phyloP scores from a whole-genome alignment of 1,284 basidiomycete species.

The Ganoderma resinaceum region DNA sequence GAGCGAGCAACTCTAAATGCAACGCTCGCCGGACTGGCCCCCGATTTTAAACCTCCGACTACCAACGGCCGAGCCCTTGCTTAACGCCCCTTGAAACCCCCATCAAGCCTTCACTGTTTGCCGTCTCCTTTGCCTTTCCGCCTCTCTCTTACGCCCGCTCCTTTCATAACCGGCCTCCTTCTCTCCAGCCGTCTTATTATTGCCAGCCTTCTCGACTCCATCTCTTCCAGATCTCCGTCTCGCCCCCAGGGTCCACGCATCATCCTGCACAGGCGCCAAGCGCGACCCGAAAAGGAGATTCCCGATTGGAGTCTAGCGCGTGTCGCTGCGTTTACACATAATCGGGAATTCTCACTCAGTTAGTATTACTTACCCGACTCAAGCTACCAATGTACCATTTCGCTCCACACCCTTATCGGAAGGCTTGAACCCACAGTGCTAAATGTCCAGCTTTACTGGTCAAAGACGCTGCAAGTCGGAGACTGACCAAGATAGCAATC shows the following conservation, averaged over 20 bases:
- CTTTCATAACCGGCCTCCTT: constrained; percentile 15
- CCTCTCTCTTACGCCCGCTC: constrained; percentile 9
- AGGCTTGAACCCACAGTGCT: neutral
- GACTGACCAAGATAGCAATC: neutral
- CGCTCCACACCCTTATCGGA: neutral
- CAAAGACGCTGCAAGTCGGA: neutral
- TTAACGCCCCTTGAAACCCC: constrained; percentile 39
- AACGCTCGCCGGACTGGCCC: constrained; percentile 56
- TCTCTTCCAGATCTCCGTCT: constrained; percentile 20
- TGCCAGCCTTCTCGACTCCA: neutral
- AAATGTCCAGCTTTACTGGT: neutral
- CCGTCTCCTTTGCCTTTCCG: constrained; percentile 31
- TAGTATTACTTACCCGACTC: constrained; percentile 3
- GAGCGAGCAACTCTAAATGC: constrained; percentile 50
- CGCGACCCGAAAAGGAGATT: constrained; percentile 24
- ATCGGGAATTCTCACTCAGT: constrained; percentile 15
- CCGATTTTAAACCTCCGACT: constrained; percentile 48
- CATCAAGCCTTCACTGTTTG: constrained; percentile 29
- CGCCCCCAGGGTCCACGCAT: constrained; percentile 1
- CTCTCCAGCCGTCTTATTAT: neutral
- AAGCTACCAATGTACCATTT: neutral
- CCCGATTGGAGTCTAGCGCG: constrained; percentile 18
- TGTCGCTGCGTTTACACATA: constrained; percentile 24
- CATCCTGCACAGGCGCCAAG: constrained; percentile 5
- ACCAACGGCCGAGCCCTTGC: constrained; percentile 31